Evolutionary conservation across 345 rosid genomes (phyloP).

Genomic region (Populus ilicifolia): DNA sequence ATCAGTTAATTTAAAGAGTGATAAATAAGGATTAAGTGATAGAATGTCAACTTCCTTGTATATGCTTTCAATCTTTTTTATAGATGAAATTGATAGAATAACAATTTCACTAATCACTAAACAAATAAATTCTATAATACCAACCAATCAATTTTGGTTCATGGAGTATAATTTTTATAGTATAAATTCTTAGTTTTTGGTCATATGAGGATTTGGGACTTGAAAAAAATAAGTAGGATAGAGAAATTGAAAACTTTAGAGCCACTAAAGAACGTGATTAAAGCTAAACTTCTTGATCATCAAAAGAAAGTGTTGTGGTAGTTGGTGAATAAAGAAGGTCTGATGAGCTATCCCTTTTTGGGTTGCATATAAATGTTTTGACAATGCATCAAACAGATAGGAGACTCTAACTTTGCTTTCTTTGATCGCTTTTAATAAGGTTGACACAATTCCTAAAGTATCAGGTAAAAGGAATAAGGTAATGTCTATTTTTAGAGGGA

Average conservation of each 20-base stretch:
- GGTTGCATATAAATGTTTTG: constrained; percentile 53
- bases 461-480: constrained; percentile 11
- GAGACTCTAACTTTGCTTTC: constrained; percentile 85
- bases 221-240: constrained; percentile 37
- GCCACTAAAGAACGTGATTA: constrained; percentile 60
- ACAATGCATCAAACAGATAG: constrained; percentile 53
- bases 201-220: constrained; percentile 66
- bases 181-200: constrained; percentile 11
- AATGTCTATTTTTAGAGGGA: constrained; percentile 12
- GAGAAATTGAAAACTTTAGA: constrained; percentile 50
- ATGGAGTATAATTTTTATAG: no score
- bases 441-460: constrained; percentile 17
- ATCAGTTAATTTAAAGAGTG: no score
- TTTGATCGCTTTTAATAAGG: constrained; percentile 68
- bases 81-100: no score
- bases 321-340: constrained; percentile 64
- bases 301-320: constrained; percentile 82
- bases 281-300: constrained; percentile 56
- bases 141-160: no score
- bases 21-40: no score
- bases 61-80: no score
- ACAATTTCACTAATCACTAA: no score
- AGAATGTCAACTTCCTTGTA: no score
- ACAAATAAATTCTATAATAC: no score
- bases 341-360: constrained; percentile 65